phyloP scores from a whole-genome alignment of 2,329 filamentous ascomycete genomes.

The Geosmithia morbida region DNA sequence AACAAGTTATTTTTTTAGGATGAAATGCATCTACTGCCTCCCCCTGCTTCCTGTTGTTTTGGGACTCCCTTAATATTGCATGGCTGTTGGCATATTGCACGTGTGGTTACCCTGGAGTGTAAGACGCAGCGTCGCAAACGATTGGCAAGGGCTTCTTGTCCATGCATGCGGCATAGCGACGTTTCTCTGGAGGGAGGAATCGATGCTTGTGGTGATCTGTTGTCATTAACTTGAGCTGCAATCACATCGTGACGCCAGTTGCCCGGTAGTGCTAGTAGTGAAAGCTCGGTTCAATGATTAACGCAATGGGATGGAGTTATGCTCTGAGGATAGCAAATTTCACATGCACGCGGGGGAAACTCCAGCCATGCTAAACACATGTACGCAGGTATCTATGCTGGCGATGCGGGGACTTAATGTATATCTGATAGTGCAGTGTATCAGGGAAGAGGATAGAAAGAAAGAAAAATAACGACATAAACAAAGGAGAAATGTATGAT shows the following conservation, averaged over 20 bases:
- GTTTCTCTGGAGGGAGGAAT: background rate
- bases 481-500: too few species aligned
- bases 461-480: background rate
- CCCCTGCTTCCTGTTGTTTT: too few species aligned
- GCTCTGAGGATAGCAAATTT: background rate
- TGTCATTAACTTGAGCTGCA: background rate
- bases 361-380: background rate
- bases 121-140: too few species aligned
- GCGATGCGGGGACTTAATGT: background rate
- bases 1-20: too few species aligned
- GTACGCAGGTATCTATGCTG: background rate
- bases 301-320: background rate
- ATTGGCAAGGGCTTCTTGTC: too few species aligned
- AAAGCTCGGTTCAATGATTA: too few species aligned
- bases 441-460: background rate
- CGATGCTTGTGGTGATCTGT: background rate
- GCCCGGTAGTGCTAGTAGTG: background rate
- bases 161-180: background rate
- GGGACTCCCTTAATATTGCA: too few species aligned
- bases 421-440: background rate
- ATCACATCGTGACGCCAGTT: background rate
- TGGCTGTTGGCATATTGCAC: too few species aligned
- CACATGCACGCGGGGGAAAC: background rate
- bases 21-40: too few species aligned
- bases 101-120: too few species aligned